Evolutionary conservation across 306 rosid species (phyloP), one percentile per base, ranked within the genome.

Genomic region (Acacia crassicarpa): DNA sequence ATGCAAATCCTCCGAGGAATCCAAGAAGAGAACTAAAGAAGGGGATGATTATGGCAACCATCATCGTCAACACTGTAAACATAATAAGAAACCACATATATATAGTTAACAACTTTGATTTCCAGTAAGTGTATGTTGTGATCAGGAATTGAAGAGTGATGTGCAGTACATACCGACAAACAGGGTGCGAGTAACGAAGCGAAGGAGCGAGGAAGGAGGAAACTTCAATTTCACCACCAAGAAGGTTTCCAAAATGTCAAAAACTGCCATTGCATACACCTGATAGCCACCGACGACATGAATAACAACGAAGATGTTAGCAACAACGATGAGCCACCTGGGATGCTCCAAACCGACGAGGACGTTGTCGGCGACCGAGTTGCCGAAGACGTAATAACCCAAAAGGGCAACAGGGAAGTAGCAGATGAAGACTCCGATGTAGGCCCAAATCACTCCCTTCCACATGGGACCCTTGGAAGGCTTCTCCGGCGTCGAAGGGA

Each of bases 381-480:
- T 90, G 12, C 98, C 98, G 30, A 71, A 93, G 1, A 84, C 7
- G 54, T 85, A 88, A 70, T 90, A 94, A 10, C 98, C 97, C 43
- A 91, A 0, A 33, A 92, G 38, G 54, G 93, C 94, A 23, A 93
- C 97, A 0, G 97, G 98, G 79, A 94, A 82, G 78, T 94, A 94
- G 78, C 98, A 94, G 0, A 93, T 19, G 32, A 94, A 97, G 9
- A 94, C 98, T 11, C 92, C 94, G 3, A 90, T 1, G 59, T 94
- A 94, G 5, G 98, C 97, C 41, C 87, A 88, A 5, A 91, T 0
- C 1, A 83, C 94, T 20, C 98, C 98, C 68, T 67, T 91, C 98
- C 98, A 94, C 98, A 94, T 93, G 2, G 98, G 94, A 20, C 81
- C 91, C 83, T 91, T 94, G 14, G 98, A 92, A 48, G 97, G 98